Evolutionary conservation across 2,329 filamentous ascomycete genomes (phyloP), one percentile per base, ranked within the genome.

Genomic region (Cadophora gregata): DNA sequence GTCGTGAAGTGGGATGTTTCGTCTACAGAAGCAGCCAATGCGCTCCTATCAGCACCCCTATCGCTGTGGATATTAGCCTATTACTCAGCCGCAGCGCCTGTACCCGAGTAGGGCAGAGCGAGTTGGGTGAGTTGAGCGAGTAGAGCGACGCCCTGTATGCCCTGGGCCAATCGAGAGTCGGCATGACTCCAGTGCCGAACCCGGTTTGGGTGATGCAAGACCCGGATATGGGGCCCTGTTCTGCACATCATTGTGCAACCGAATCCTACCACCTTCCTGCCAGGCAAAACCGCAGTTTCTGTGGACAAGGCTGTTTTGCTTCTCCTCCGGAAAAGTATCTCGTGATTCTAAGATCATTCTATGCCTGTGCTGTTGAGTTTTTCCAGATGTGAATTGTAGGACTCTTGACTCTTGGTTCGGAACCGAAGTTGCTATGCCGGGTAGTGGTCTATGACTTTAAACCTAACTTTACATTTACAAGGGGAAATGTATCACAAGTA

Each of bases 11-110:
- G 55, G 55, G 55, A 58, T 53, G 50, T 53, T n/a, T 2, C 12
- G 27, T 53, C 50, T 31, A 16, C 10, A 31, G 48, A 55, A 21
- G 51, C 31, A 21, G 51, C 31, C 29, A 56, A 36, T 56, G 53
- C n/a, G 31, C 55, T 58, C 55, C 55, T 58, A 58, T 58, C 55
- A 42, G 33, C n/a, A 24, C 55, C n/a, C 31, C 21, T 58, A 38
- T 38, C 31, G 27, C 31, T 25, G 55, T 58, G 55, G 55, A 58
- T 42, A 58, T 58, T 38, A 56, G 31, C 55, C 55, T 58, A 58
- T 58, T 38, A 58, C 31, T 38, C 55, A 25, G 55, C 55, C 55
- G 25, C 55, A 42, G 55, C 33, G 9, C 5, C 29, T 24, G 55
- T 16, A n/a, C n/a, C n/a, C n/a, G n/a, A n/a, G n/a, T n/a, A 58